Percentiles rank a stretch among this genome's conserved stretches.
These are phyloP conservation scores for Potentilla sterilis DNA, from an alignment of 306 rosid species.

Conservation along the genomic window DNA sequence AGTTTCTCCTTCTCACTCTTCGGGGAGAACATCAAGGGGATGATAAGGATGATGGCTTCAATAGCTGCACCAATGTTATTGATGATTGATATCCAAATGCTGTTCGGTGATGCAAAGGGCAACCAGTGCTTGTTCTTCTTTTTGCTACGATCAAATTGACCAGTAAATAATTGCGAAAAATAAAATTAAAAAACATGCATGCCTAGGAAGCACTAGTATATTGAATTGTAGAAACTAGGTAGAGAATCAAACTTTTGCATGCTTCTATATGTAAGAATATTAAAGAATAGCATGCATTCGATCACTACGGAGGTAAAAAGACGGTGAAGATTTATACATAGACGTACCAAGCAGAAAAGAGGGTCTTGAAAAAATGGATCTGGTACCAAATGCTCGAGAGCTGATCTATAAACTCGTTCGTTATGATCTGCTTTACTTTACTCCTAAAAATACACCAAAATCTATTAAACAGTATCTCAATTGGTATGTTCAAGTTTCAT, in stretches of 20 bases:
- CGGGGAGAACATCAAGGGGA: constrained; percentile 42
- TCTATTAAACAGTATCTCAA: background rate
- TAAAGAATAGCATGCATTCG: background rate
- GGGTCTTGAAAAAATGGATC: constrained; percentile 60
- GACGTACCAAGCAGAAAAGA: constrained; percentile 60
- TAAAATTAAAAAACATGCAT: background rate
- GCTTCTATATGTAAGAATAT: too few species aligned
- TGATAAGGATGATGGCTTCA: constrained; percentile 45
- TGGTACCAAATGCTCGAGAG: constrained; percentile 64
- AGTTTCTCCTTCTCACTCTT: constrained; percentile 50
- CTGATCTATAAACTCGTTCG: constrained; percentile 46
- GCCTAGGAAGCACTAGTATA: too few species aligned
- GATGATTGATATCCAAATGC: constrained; percentile 45
- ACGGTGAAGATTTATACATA: background rate
- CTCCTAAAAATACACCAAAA: constrained; percentile 28
- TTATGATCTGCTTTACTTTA: constrained; percentile 49
- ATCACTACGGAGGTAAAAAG: background rate
- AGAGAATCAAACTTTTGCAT: too few species aligned
- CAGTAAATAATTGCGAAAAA: background rate
- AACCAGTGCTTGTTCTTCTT: constrained; percentile 50
- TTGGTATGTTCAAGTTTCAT: background rate
- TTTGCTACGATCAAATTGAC: background rate
- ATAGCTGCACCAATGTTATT: constrained; percentile 53
- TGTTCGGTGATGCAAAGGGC: constrained; percentile 62
- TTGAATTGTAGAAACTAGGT: too few species aligned